Conservation (phyloP, 2,329 filamentous ascomycete species). For the Botrytis deweyae region DNA sequence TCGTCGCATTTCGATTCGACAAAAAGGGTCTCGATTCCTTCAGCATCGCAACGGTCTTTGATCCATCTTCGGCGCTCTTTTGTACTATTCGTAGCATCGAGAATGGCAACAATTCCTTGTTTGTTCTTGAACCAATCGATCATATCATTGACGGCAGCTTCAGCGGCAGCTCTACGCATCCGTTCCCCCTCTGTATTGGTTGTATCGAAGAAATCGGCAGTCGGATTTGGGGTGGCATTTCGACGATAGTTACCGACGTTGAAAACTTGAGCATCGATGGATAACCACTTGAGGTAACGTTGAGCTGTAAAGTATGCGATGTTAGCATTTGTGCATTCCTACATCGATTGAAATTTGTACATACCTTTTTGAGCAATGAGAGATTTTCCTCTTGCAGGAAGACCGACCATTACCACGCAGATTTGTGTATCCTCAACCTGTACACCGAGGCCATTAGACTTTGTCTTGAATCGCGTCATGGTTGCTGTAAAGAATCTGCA, state of each 20-base stretch:
- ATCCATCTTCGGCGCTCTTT: conserved; percentile 90
- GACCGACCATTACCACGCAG: conserved; percentile 97
- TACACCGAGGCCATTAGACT: conserved; percentile 65
- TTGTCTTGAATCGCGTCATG: conserved; percentile 33
- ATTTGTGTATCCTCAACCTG: conserved; percentile 96
- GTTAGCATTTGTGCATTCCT: neutral
- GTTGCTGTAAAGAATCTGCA: conserved; percentile 26
- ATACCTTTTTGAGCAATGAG: conserved; percentile 96
- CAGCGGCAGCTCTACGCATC: conserved; percentile 80
- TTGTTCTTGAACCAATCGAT: conserved; percentile 80
- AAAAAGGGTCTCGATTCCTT: conserved; percentile 86
- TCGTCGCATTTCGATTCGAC: conserved; percentile 98
- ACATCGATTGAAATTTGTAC: neutral
- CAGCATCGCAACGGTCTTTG: conserved; percentile 69
- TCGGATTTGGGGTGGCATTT: conserved; percentile 82
- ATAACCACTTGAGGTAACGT: conserved; percentile 95
- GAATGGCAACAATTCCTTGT: conserved; percentile 82
- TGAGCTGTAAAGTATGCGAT: conserved; percentile 59
- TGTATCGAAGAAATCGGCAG: conserved; percentile 93
- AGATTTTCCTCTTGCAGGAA: conserved; percentile 94
- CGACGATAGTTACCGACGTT: conserved; percentile 97
- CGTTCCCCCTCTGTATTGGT: conserved; percentile 88
- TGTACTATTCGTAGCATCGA: conserved; percentile 96
- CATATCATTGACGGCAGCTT: conserved; percentile 93
- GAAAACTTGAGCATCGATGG: conserved; percentile 90